These are phyloP conservation scores for Ceriops tagal DNA, from an alignment of 345 rosid species.

Conservation along the genomic window DNA sequence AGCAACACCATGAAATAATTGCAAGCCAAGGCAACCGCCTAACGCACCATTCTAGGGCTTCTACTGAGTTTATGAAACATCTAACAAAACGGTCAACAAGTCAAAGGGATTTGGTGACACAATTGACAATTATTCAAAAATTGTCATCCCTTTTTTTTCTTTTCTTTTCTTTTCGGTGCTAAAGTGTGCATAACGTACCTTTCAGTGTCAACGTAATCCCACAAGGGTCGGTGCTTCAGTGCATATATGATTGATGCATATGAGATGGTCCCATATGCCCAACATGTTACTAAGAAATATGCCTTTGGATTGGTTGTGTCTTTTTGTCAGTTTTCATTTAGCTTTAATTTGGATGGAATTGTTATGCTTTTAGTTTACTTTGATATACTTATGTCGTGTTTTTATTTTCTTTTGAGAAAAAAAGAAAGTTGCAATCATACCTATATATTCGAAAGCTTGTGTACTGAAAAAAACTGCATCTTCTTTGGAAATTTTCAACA, in stretches of 20 bases:
- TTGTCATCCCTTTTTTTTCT: not conserved
- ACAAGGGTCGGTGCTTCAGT: conserved; percentile 3
- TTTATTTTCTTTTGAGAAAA: not conserved
- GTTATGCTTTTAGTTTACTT: not conserved
- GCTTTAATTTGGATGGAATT: not conserved
- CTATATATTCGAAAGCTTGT: conserved; percentile 23
- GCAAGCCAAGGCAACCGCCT: not conserved
- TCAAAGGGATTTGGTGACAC: conserved; percentile 8
- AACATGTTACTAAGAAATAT: not conserved
- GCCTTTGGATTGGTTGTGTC: conserved; percentile 1
- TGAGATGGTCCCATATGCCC: not conserved
- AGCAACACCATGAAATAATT: conserved; percentile 16
- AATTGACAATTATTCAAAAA: conserved; percentile 5
- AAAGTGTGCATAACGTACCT: not conserved
- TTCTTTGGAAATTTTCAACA: conserved; percentile 14
- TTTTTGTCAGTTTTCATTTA: conserved; percentile 1
- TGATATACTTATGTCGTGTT: not conserved
- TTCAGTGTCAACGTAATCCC: not conserved
- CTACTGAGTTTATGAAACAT: conserved; percentile 3
- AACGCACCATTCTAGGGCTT: conserved; percentile 8
- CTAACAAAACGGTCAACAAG: conserved; percentile 18
- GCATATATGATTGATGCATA: not conserved
- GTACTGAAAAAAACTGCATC: conserved; percentile 12
- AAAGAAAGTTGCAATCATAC: conserved; percentile 5
- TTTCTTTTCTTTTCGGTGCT: conserved; percentile 13